Evolutionary conservation across 768 basidiomycete genomes (phyloP), one percentile per base, ranked within the genome.

Genomic region (Phanerodontia chrysosporium): DNA sequence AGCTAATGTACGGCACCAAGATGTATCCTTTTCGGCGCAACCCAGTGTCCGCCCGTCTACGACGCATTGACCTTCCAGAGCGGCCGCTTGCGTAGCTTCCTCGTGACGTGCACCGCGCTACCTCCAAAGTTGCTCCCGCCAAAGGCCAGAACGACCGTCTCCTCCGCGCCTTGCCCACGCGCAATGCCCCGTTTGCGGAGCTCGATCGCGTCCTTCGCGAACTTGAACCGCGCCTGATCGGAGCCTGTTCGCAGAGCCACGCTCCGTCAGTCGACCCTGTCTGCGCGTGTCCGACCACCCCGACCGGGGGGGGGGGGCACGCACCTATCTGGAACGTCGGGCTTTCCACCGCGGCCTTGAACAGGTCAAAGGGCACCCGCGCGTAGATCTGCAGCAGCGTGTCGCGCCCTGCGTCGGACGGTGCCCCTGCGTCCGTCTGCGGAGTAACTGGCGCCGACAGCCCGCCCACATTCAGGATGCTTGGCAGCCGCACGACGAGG

Each of bases 101-200:
- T 83, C 48, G 92, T 93, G 69, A 96, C 80, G 72, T 93, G 90
- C 65, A 95, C 91, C 56, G 88, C 83, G 67, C 86, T 92, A 58
- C 81, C 83, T 52, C 79, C 85, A 72, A 78, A 78, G 64, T 78
- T 85, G 65, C 78, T 79, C 61, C 85, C 88, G 58, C 90, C 90
- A 74, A 95, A 93, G 36, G 91, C 92, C 65, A 95, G 78, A 54
- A 96, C 92, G 45, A 95, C 92, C n/a, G 90, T 91, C 74, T 95
- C 92, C 72, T 91, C 90, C 60, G 83, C 85, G 57, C 87, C 85
- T 61, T 80, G 75, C 45, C 62, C 65, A 62, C 86, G 83, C 48
- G 84, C 81, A 69, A 85, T 80, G n/a, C 85, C 85, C 68, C 83
- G 84, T 73, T 92, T 95, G 65, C 93, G 81, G 66, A 87, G 67